Evolutionary conservation across 2,329 filamentous ascomycete genomes (phyloP), one percentile per base, ranked within the genome.

Genomic region (Pezicula neosporulosa): DNA sequence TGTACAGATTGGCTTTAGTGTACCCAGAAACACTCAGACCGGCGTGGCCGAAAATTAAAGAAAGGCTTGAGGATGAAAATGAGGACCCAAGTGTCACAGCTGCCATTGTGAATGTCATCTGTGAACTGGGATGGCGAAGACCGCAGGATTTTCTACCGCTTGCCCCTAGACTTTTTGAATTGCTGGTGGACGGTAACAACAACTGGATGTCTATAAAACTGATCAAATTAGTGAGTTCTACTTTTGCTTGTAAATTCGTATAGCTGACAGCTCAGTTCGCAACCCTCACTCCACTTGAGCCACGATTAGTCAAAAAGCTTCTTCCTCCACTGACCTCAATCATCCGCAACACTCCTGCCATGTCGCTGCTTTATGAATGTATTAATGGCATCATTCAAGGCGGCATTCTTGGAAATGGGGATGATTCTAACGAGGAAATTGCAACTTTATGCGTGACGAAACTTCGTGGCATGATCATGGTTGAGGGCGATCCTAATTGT

Each of bases 131-230:
- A 6, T 97, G 93, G 90, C 83, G 94, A 60, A 81, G 94, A 60
- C 94, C 94, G 4, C 87, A 93, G 60, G 94, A 99, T 69, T 97
- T 97, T 62, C 76, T 99, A 28, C 90, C 94, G 13, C 77, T 99
- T 28, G 94, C 94, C 0, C 94, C 94, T 8, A 81, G 94, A 52
- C 72, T 99, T 24, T 99, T 97, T 63, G 92, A 97, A 66, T 78
- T 99, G 16, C 75, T 99, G 24, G 92, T 97, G 12, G 88, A 95
- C 54, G 87, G 91, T 50, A 88, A 88, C 36, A 97, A 99, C 70
- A 99, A 99, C 70, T 99, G 94, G 94, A 97, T 99, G 93, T 92
- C 92, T 53, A 99, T 99, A 67, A 99, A 99, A 69, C 83, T 99
- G 56, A 97, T 99, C 68, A 99, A 99, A 72, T 80, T 99, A 56